Conservation (phyloP, 129 eudicot species). For the Chrysanthemum lavandulifolium region DNA sequence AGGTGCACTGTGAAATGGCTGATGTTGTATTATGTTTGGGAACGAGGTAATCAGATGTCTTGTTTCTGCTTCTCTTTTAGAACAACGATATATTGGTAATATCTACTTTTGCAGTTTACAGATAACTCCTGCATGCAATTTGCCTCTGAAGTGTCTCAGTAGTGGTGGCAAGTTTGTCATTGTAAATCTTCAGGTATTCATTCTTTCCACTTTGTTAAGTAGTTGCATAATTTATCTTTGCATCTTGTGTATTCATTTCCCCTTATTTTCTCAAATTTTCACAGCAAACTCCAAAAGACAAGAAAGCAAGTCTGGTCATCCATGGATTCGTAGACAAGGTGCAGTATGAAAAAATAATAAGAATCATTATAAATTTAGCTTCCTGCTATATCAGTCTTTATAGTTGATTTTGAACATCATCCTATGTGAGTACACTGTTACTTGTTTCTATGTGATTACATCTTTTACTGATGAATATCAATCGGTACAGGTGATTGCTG, state of each 20-base stretch:
- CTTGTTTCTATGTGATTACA: background rate
- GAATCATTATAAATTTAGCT: background rate
- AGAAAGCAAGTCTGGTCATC: conserved; percentile 87
- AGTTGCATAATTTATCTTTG: background rate
- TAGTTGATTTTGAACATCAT: background rate
- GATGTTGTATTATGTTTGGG: conserved; percentile 86
- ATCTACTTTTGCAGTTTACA: conserved; percentile 59
- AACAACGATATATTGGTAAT: conserved; percentile 12
- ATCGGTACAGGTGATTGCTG: conserved; percentile 65
- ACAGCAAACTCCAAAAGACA: conserved; percentile 96
- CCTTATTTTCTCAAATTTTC: conserved; percentile 16
- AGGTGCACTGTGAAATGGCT: conserved; percentile 78
- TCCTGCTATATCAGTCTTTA: background rate
- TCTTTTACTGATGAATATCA: conserved; percentile 14
- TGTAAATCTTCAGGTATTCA: conserved; percentile 79
- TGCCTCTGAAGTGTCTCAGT: conserved; percentile 73
- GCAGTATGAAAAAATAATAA: conserved; percentile 3
- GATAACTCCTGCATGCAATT: conserved; percentile 87
- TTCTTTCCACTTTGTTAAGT: conserved; percentile 9
- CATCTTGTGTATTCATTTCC: no score
- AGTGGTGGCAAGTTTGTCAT: conserved; percentile 80
- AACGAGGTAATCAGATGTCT: conserved; percentile 51
- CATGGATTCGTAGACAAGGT: conserved; percentile 92
- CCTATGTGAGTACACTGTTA: background rate
- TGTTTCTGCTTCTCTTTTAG: background rate